Evolutionary conservation across 2,329 filamentous ascomycete genomes (phyloP).

Genomic region (Rhynchosporium graminicola): DNA sequence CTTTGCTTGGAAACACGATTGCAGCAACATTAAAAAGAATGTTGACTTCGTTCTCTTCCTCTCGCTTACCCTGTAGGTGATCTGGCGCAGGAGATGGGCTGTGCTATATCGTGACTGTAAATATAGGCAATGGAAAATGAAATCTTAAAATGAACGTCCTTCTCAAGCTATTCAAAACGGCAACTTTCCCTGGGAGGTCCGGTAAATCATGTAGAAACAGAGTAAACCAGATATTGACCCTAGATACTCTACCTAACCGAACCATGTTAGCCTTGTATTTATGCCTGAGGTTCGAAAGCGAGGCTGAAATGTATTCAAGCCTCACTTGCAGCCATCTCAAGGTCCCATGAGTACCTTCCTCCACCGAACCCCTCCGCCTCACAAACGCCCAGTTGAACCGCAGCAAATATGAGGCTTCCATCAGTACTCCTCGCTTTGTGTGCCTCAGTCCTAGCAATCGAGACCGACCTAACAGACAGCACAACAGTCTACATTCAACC

Average conservation of each 20-base stretch:
- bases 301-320: conserved; percentile 9
- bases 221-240: no score
- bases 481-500: conserved; percentile 39
- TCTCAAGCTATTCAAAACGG: no score
- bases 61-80: not conserved
- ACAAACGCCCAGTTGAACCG: conserved; percentile 7
- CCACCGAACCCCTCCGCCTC: not conserved
- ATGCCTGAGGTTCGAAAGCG: conserved; percentile 6
- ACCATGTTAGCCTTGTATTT: conserved; percentile 13
- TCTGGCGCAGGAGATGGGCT: not conserved
- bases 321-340: not conserved
- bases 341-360: not conserved
- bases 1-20: not conserved
- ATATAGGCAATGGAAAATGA: not conserved
- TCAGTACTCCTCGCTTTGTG: conserved; percentile 46
- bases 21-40: not conserved
- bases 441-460: conserved; percentile 43
- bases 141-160: no score
- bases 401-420: conserved; percentile 41
- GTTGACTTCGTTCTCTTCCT: not conserved
- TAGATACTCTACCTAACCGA: not conserved
- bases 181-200: no score
- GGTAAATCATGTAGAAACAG: no score
- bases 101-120: not conserved
- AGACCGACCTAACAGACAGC: conserved; percentile 44